Percentiles rank a stretch among this genome's conserved stretches.
phyloP scores from a whole-genome alignment of 306 rosid species.

The Castanea sativa region DNA sequence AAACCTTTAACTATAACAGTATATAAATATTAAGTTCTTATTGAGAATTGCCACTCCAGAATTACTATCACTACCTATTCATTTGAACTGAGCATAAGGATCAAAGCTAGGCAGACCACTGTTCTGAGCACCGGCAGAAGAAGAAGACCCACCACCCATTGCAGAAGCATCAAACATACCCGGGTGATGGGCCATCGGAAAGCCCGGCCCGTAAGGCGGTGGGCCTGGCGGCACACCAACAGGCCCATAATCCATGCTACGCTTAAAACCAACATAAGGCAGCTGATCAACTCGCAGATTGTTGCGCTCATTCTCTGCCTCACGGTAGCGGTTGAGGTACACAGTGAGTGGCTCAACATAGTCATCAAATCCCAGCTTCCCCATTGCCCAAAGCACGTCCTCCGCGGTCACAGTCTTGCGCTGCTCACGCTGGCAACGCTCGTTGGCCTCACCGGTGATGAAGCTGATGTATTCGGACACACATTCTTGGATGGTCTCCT shows the following conservation, averaged over 20 bases:
- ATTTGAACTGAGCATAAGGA: slow-evolving; percentile 22
- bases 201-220: slow-evolving; percentile 25
- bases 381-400: slow-evolving; percentile 52
- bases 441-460: slow-evolving; percentile 76
- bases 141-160: slow-evolving; percentile 3
- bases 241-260: slow-evolving; percentile 16
- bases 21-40: neutral
- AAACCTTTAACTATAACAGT: neutral
- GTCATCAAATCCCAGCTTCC: slow-evolving; percentile 47
- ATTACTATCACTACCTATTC: neutral
- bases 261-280: slow-evolving; percentile 14
- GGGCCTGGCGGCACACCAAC: neutral
- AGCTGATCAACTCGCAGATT: neutral
- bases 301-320: slow-evolving; percentile 34
- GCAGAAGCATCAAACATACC: slow-evolving; percentile 21
- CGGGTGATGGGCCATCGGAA: neutral
- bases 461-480: slow-evolving; percentile 77
- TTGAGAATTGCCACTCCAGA: too few relatives aligned
- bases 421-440: slow-evolving; percentile 50
- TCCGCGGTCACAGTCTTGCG: slow-evolving; percentile 48
- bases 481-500: slow-evolving; percentile 68
- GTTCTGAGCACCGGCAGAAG: neutral
- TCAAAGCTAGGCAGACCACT: slow-evolving; percentile 10
- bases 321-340: slow-evolving; percentile 54
- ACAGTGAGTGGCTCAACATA: slow-evolving; percentile 44